Conservation (phyloP, 192 early-diverging fungal species). For the Coemansia sp. region DNA sequence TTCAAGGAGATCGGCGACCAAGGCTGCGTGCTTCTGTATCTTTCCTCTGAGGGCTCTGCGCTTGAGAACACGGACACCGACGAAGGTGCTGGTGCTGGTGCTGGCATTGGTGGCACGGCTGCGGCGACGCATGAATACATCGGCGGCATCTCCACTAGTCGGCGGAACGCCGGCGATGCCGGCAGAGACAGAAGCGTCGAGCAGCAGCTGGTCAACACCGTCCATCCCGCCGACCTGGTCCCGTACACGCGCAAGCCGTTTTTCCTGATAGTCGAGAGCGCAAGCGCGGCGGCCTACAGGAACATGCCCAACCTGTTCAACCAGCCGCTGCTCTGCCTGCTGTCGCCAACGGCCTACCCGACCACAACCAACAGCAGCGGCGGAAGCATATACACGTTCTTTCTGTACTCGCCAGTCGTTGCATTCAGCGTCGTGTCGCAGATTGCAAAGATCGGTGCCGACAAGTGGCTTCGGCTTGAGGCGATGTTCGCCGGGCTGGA, state of each 20-base stretch:
- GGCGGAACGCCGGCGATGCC: constrained; percentile 29
- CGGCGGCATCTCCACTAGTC: constrained; percentile 54
- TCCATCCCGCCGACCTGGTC: constrained; percentile 88
- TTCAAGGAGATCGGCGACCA: constrained; percentile 90
- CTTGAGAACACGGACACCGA: background rate
- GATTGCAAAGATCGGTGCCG: constrained; percentile 16
- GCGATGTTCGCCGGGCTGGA: constrained; percentile 31
- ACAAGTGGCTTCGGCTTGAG: constrained; percentile 29
- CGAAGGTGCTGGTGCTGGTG: background rate
- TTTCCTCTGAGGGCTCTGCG: constrained; percentile 83
- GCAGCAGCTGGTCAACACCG: constrained; percentile 65
- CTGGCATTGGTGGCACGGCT: background rate
- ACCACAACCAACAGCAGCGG: constrained; percentile 55
- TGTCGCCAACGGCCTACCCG: constrained; percentile 91
- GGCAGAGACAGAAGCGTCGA: constrained; percentile 32
- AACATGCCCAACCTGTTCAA: constrained; percentile 85
- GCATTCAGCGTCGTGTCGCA: constrained; percentile 74
- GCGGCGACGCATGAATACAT: constrained; percentile 28
- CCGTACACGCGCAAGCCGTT: constrained; percentile 95
- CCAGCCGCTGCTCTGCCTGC: constrained; percentile 81
- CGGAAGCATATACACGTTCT: constrained; percentile 93
- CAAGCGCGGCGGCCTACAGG: constrained; percentile 83
- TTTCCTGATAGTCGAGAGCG: constrained; percentile 93
- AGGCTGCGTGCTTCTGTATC: constrained; percentile 81
- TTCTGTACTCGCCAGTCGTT: constrained; percentile 87